phyloP scores from a whole-genome alignment of 805 yeast genomes.

The Wickerhamomyces sydowiorum region DNA sequence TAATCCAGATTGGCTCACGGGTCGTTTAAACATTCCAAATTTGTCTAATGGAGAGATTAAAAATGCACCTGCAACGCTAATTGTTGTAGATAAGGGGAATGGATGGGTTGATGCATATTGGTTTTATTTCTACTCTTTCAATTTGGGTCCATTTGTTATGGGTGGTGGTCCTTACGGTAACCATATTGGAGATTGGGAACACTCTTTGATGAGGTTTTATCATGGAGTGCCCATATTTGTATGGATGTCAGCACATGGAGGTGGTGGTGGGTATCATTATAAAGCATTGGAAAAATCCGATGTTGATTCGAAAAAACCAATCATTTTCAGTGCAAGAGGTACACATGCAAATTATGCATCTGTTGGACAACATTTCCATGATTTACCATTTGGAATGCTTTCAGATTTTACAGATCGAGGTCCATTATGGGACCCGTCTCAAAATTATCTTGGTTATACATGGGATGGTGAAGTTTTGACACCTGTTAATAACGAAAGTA shows the following conservation, averaged over 20 bases:
- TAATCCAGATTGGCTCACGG: slow-evolving; percentile 85
- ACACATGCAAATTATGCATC: slow-evolving; percentile 96
- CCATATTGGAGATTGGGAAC: slow-evolving; percentile 99
- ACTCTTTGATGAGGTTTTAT: slow-evolving; percentile 77
- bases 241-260: slow-evolving; percentile 99
- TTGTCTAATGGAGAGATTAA: slow-evolving; percentile 63
- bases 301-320: slow-evolving; percentile 44
- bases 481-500: slow-evolving; percentile 28
- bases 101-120: slow-evolving; percentile 95
- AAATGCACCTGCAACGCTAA: slow-evolving; percentile 73
- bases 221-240: slow-evolving; percentile 75
- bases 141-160: slow-evolving; percentile 95
- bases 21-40: slow-evolving; percentile 60
- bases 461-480: slow-evolving; percentile 53
- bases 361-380: slow-evolving; percentile 96
- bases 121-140: slow-evolving; percentile 94
- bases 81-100: slow-evolving; percentile 88
- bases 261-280: slow-evolving; percentile 85
- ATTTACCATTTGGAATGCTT: slow-evolving; percentile 84
- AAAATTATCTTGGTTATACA: slow-evolving; percentile 77
- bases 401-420: slow-evolving; percentile 95
- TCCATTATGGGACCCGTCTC: slow-evolving; percentile 88
- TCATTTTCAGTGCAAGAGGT: slow-evolving; percentile 87
- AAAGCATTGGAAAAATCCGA: slow-evolving; percentile 54
- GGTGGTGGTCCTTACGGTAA: slow-evolving; percentile 97